Conservation (phyloP, 208 protist genomes). For the Trypanosoma avium region DNA sequence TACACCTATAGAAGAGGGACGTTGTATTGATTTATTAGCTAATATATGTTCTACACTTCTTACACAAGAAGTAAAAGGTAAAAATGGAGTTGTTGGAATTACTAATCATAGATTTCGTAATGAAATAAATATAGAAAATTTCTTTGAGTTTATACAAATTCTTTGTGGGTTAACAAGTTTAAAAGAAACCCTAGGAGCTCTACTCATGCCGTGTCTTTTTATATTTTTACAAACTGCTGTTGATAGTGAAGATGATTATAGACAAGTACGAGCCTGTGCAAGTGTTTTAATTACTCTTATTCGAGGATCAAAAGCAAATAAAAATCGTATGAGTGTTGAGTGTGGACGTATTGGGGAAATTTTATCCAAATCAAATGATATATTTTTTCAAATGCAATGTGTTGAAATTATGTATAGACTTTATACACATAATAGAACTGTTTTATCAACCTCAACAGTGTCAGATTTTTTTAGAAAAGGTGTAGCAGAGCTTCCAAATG, state of each 20-base stretch:
- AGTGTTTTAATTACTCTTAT: conserved; percentile 78
- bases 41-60: conserved; percentile 46
- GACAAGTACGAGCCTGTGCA: conserved; percentile 64
- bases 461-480: conserved; percentile 51
- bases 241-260: conserved; percentile 68
- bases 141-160: conserved; percentile 66
- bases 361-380: conserved; percentile 59
- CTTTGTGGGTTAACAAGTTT: conserved; percentile 46
- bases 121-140: conserved; percentile 50
- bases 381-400: conserved; percentile 91
- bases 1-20: conserved; percentile 37
- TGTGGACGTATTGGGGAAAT: conserved; percentile 45
- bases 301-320: conserved; percentile 75
- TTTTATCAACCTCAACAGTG: conserved; percentile 42
- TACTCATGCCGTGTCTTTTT: conserved; percentile 46
- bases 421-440: conserved; percentile 54
- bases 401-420: conserved; percentile 81
- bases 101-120: conserved; percentile 38
- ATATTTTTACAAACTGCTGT: conserved; percentile 48
- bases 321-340: conserved; percentile 58
- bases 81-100: too few species aligned
- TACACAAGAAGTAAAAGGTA: conserved; percentile 26
- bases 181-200: conserved; percentile 53
- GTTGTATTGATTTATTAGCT: conserved; percentile 43
- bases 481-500: conserved; percentile 70